A percentile compares a stretch with the other conserved stretches of the same genome.
Evolutionary conservation across 306 rosid species (phyloP).

Genomic region (Spatholobus suberectus): DNA sequence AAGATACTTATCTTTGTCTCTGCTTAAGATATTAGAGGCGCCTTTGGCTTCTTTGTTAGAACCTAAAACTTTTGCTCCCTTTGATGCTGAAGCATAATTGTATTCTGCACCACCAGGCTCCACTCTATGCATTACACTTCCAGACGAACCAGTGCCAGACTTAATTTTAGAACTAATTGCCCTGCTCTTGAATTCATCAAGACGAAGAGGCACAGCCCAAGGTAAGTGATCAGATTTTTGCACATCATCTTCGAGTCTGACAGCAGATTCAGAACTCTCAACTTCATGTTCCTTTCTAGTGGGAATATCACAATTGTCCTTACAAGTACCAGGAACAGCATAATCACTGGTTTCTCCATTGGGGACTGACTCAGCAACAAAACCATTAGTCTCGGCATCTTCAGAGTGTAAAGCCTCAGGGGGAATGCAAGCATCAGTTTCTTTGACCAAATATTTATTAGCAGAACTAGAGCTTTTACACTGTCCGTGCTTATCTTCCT

Average conservation of each 20-base stretch:
- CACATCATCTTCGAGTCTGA: slow-evolving; percentile 59
- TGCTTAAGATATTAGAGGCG: slow-evolving; percentile 83
- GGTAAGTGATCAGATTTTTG: slow-evolving; percentile 60
- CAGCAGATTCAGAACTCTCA: slow-evolving; percentile 45
- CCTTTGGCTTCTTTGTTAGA: slow-evolving; percentile 98
- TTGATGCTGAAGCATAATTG: slow-evolving; percentile 96
- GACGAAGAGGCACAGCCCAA: slow-evolving; percentile 75
- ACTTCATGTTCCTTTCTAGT: slow-evolving; percentile 47
- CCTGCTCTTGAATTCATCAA: slow-evolving; percentile 94
- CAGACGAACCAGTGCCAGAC: slow-evolving; percentile 62
- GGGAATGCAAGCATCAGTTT: slow-evolving; percentile 34
- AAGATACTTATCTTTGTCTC: slow-evolving; percentile 91
- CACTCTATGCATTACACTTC: slow-evolving; percentile 72
- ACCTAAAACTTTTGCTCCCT: slow-evolving; percentile 96
- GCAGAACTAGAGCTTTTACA: slow-evolving; percentile 44
- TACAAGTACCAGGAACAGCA: slow-evolving; percentile 39
- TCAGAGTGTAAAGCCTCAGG: slow-evolving; percentile 42
- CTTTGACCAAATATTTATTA: slow-evolving; percentile 28
- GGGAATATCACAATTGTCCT: slow-evolving; percentile 29
- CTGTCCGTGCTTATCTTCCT: slow-evolving; percentile 54
- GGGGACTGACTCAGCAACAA: slow-evolving; percentile 40
- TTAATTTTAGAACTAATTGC: slow-evolving; percentile 66
- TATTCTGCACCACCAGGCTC: slow-evolving; percentile 91
- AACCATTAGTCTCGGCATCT: slow-evolving; percentile 42
- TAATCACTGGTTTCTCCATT: slow-evolving; percentile 40